Percentiles rank a stretch among this genome's conserved stretches.
These are phyloP conservation scores for Cyclotella atomus DNA, from an alignment of 108 stramenopile genomes.

Conservation along the genomic window DNA sequence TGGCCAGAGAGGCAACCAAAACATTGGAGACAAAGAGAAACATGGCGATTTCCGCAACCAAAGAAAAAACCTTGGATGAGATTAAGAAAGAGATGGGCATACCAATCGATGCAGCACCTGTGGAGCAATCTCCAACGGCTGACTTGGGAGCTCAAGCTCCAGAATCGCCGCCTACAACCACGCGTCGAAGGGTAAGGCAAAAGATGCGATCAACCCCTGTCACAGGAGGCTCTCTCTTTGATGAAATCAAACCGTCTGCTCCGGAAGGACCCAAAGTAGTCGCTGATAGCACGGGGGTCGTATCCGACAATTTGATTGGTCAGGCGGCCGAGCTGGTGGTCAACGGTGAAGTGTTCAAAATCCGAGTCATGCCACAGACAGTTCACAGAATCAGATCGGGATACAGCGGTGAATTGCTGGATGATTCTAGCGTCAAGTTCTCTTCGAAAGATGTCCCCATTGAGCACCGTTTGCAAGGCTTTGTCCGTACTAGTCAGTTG, in stretches of 20 bases:
- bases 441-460: conserved; percentile 61
- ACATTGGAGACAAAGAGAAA: conserved; percentile 57
- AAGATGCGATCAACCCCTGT: conserved; percentile 37
- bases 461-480: conserved; percentile 60
- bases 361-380: conserved; percentile 61
- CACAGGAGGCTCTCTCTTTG: conserved; percentile 41
- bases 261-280: conserved; percentile 13
- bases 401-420: conserved; percentile 59
- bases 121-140: neutral
- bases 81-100: conserved; percentile 57
- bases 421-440: conserved; percentile 50
- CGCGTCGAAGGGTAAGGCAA: conserved; percentile 38
- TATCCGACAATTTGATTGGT: conserved; percentile 8
- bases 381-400: conserved; percentile 56
- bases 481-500: conserved; percentile 46
- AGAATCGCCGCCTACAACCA: conserved; percentile 10
- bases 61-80: conserved; percentile 65
- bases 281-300: neutral
- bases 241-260: conserved; percentile 16
- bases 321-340: conserved; percentile 65
- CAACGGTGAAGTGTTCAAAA: conserved; percentile 65
- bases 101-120: conserved; percentile 16
- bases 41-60: conserved; percentile 55
- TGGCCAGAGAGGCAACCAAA: conserved; percentile 58
- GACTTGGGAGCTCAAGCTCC: neutral